Percentiles rank a stretch among this genome's conserved stretches.
Conservation (phyloP, 108 stramenopile species). For the Aureococcus anophagefferens region DNA sequence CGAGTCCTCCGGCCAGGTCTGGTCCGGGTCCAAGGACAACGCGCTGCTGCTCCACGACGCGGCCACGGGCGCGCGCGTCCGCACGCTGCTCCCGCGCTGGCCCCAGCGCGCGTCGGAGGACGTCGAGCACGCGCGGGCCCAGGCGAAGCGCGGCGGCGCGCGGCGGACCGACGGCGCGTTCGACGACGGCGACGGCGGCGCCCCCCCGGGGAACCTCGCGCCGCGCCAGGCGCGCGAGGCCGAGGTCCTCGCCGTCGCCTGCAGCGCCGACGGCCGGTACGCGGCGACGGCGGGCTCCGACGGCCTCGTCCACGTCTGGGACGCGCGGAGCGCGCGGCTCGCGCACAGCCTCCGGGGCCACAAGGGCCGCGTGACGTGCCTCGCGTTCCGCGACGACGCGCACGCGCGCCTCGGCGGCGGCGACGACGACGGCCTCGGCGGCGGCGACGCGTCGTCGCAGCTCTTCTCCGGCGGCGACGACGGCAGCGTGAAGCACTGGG, state of each 20-base stretch:
- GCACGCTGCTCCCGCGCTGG: constrained; percentile 17
- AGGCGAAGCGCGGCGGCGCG: too few relatives aligned
- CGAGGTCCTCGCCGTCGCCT: constrained; percentile 79
- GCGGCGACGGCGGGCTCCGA: constrained; percentile 80
- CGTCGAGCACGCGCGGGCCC: not conserved
- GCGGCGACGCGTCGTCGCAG: constrained; percentile 38
- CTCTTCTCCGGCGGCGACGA: constrained; percentile 85
- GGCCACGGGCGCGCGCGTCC: constrained; percentile 44
- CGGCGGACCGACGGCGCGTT: constrained; percentile 3
- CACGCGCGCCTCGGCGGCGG: constrained; percentile 79
- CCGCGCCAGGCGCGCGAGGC: constrained; percentile 43
- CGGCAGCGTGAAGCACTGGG: constrained; percentile 73
- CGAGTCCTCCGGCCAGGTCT: constrained; percentile 36
- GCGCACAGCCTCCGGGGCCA: constrained; percentile 65
- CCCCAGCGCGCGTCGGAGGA: not conserved
- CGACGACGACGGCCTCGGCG: constrained; percentile 53
- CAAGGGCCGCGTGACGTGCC: constrained; percentile 64
- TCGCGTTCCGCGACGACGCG: constrained; percentile 70
- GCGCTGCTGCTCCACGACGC: constrained; percentile 80
- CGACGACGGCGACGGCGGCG: constrained; percentile 3
- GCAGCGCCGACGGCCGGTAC: constrained; percentile 80
- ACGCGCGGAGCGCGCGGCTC: constrained; percentile 40
- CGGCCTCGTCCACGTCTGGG: constrained; percentile 68
- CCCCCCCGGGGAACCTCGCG: constrained; percentile 10
- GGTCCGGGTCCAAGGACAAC: constrained; percentile 90